A percentile compares a stretch with the other conserved stretches of the same genome.
These are phyloP conservation scores for Torulaspora maleeae DNA, from an alignment of 805 yeast species.

Conservation along the genomic window DNA sequence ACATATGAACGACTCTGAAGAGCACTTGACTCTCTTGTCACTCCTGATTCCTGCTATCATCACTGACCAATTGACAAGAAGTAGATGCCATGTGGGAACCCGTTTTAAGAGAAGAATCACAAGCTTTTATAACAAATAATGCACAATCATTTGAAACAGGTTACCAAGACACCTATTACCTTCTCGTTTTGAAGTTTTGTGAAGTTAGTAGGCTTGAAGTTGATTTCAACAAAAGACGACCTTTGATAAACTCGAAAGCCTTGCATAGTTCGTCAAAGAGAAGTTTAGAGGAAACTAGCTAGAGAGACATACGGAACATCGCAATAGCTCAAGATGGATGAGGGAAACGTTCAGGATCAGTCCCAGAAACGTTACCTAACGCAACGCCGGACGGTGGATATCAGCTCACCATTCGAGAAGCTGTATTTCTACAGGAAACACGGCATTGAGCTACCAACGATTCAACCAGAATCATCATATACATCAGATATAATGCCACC, in stretches of 20 bases:
- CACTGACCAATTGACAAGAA: too few relatives aligned
- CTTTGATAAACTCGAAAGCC: not conserved
- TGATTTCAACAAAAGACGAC: too few relatives aligned
- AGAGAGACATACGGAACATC: not conserved
- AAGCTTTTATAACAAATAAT: too few relatives aligned
- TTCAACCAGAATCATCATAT: slow-evolving; percentile 33
- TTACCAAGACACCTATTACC: too few relatives aligned
- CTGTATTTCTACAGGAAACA: slow-evolving; percentile 28
- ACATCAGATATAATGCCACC: slow-evolving; percentile 33
- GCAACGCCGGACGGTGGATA: slow-evolving; percentile 34
- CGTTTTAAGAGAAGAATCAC: too few relatives aligned
- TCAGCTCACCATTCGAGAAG: slow-evolving; percentile 31
- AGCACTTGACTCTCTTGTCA: not conserved
- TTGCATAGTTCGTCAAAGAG: not conserved
- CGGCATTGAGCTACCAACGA: slow-evolving; percentile 26
- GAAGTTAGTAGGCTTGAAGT: too few relatives aligned
- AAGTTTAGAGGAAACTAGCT: not conserved
- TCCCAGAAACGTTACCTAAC: slow-evolving; percentile 29
- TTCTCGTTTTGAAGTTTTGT: too few relatives aligned
- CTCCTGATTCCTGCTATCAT: too few relatives aligned
- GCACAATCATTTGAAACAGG: too few relatives aligned
- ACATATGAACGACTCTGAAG: not conserved
- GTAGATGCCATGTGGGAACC: too few relatives aligned
- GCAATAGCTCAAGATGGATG: slow-evolving; percentile 7
- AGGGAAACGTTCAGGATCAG: slow-evolving; percentile 11